phyloP scores from a whole-genome alignment of 768 basidiomycete species.

The Lentinula aciculospora region DNA sequence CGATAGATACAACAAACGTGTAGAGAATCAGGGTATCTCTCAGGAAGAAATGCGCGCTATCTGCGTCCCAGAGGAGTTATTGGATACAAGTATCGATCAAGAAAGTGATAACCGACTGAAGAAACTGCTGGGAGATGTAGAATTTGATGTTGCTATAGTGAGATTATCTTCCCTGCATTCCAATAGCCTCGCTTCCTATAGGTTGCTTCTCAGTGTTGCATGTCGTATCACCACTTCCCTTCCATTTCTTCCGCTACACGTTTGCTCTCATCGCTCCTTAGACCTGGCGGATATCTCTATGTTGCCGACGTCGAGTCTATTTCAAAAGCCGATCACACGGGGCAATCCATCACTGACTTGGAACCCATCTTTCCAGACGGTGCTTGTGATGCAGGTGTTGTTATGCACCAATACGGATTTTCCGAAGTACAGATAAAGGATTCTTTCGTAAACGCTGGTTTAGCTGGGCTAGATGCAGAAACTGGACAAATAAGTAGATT shows the following conservation, averaged over 20 bases:
- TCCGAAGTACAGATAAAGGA: neutral
- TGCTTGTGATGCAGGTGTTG: neutral
- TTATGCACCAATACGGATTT: constrained; percentile 3
- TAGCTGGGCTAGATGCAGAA: neutral
- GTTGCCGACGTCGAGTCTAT: constrained; percentile 40
- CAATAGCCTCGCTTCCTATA: neutral
- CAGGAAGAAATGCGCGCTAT: constrained; percentile 3
- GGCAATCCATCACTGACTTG: neutral
- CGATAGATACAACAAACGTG: constrained; percentile 7
- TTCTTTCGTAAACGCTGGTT: neutral
- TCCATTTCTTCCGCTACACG: constrained; percentile 42
- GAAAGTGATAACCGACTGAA: neutral
- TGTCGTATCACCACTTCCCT: constrained; percentile 58
- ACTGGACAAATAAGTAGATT: neutral
- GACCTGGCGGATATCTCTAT: constrained; percentile 49
- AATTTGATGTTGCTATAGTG: constrained; percentile 12
- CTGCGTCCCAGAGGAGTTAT: neutral
- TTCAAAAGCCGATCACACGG: neutral
- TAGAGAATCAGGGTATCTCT: neutral
- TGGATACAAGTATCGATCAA: neutral
- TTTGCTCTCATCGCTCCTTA: constrained; percentile 44
- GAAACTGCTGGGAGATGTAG: neutral
- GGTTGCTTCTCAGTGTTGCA: constrained; percentile 43
- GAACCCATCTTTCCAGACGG: neutral
- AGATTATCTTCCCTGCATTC: neutral